Conservation (phyloP, 1,139 yeast genomes). For the Kurtzmaniella quercitrusa region DNA sequence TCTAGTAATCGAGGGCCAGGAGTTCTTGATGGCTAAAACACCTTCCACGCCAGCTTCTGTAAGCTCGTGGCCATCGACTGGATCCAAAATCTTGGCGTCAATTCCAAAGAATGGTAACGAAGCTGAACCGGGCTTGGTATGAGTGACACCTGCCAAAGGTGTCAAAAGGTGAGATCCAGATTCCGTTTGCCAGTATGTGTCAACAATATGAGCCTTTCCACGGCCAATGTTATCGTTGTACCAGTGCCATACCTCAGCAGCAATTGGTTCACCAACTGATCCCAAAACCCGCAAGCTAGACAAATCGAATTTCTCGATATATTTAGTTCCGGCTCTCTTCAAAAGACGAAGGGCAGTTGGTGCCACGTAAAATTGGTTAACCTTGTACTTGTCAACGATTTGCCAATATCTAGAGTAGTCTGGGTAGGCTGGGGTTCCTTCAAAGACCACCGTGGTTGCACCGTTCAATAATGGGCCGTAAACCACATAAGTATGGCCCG, state of each 20-base stretch:
- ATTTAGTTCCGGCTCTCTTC: conserved; percentile 76
- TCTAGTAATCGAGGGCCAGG: conserved; percentile 81
- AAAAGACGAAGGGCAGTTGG: conserved; percentile 84
- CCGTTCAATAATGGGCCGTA: conserved; percentile 79
- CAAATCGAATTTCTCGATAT: conserved; percentile 60
- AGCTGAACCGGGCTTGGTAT: conserved; percentile 77
- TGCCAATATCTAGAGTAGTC: conserved; percentile 79
- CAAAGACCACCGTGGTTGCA: conserved; percentile 78
- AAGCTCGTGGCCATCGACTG: conserved; percentile 65
- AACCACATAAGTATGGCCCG: conserved; percentile 80
- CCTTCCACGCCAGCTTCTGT: conserved; percentile 65
- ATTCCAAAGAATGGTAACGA: conserved; percentile 77
- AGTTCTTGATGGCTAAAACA: conserved; percentile 62
- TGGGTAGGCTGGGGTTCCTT: conserved; percentile 86
- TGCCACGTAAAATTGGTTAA: conserved; percentile 82
- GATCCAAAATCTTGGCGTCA: conserved; percentile 65
- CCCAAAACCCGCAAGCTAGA: conserved; percentile 70
- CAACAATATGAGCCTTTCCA: conserved; percentile 68
- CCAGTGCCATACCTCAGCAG: conserved; percentile 94
- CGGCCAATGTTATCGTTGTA: conserved; percentile 76
- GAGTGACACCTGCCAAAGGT: conserved; percentile 69
- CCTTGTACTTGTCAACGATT: conserved; percentile 71
- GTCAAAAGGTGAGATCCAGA: conserved; percentile 71
- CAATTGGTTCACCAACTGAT: conserved; percentile 90
- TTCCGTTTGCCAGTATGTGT: conserved; percentile 85